Evolutionary conservation across 1,139 yeast genomes (phyloP), one percentile per base, ranked within the genome.

Genomic region (Debaryomyces udenii): DNA sequence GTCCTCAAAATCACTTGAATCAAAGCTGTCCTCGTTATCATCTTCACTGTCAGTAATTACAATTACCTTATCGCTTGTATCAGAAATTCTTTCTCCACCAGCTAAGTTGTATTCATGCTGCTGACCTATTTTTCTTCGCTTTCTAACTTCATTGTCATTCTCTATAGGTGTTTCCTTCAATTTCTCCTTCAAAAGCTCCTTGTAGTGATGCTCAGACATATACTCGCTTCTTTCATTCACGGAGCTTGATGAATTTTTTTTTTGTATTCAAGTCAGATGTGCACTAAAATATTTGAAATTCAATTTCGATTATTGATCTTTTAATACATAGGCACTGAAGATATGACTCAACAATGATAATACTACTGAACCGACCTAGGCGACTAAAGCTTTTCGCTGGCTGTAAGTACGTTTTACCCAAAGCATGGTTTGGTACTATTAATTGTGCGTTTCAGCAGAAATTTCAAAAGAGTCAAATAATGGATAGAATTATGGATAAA

Each of bases 1-100:
- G 35, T 66, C 69, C 40, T 66, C 71, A 35, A 66, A 61, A 15
- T 66, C 56, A 40, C 75, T 59, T 14, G 67, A 42, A 50, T 61
- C 52, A 40, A 51, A 2, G 36, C 46, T 20, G 37, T 44, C 31
- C 38, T 61, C 13, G 64, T 65, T 37, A n/a, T 40, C 43, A 10
- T 46, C 43, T 20, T 43, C 39, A 10, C 15, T 17, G 27, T 47
- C 43, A 4, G 46, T 38, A n/a, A 36, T 31, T 3, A 27, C 27
- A 9, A 39, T 37, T 37, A 41, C 36, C n/a, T 43, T n/a, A 11
- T 6, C n/a, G 6, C 11, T n/a, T 11, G n/a, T 10, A 16, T 15
- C 17, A 4, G 14, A 11, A 16, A 6, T 7, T 20, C 7, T 20
- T 20, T n/a, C n/a, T n/a, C n/a, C n/a, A n/a, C n/a, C n/a, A n/a